Percentiles rank a stretch among this genome's conserved stretches.
Conservation (phyloP, 73 alveolate species). For the Durusdinium trenchii region DNA sequence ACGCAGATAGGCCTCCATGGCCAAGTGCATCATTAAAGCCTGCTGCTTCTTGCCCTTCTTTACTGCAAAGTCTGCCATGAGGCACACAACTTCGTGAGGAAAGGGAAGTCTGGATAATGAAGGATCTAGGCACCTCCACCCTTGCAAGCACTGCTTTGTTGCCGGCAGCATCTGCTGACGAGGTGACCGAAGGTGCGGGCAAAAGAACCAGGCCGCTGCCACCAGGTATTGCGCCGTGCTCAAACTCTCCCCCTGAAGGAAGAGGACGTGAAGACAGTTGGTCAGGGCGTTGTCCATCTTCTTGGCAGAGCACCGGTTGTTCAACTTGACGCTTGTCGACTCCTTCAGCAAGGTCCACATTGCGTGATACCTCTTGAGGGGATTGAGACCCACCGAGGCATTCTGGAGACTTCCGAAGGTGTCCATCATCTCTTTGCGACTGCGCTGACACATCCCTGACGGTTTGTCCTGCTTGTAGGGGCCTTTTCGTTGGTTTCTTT, state of each 20-base stretch:
- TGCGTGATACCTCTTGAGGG: not conserved
- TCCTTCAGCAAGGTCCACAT: not conserved
- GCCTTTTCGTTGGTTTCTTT: not conserved
- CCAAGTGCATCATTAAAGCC: not conserved
- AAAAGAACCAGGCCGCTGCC: not conserved
- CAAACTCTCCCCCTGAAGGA: not conserved
- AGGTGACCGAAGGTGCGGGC: not conserved
- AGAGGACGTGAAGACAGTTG: not conserved
- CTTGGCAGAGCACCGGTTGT: not conserved
- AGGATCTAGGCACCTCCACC: not conserved
- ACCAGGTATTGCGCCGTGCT: not conserved
- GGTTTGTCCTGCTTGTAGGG: not conserved
- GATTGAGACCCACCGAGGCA: not conserved
- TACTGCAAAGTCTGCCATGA: not conserved
- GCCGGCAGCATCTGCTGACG: not conserved
- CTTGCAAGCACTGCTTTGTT: not conserved
- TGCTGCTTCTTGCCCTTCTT: not conserved
- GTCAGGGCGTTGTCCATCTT: not conserved
- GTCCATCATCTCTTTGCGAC: not conserved
- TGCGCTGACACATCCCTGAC: not conserved
- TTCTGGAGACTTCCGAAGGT: not conserved
- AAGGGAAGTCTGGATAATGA: not conserved
- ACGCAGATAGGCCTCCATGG: constrained; percentile 12
- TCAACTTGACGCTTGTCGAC: no score
- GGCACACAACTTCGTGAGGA: constrained; percentile 14